These are phyloP conservation scores for Emmonsiellopsis sp. DNA, from an alignment of 2,329 filamentous ascomycete genomes.

Conservation along the genomic window DNA sequence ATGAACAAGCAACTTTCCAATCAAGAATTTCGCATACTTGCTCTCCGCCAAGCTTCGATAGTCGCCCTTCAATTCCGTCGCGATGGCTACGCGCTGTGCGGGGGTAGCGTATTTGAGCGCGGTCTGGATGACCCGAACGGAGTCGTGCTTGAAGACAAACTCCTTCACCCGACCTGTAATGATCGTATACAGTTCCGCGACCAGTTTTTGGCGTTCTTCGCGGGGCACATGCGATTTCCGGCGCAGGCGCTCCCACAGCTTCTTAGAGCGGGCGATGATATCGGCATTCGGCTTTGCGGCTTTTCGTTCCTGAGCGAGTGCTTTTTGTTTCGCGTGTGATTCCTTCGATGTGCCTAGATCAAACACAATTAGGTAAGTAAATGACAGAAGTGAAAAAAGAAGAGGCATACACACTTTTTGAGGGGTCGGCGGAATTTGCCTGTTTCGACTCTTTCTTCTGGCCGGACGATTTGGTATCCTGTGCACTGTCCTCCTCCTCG, in stretches of 20 bases:
- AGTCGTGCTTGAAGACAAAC: slow-evolving; percentile 97
- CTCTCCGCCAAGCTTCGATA: slow-evolving; percentile 84
- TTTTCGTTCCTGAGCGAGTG: slow-evolving; percentile 78
- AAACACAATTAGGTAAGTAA: slow-evolving; percentile 1
- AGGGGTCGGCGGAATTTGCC: slow-evolving; percentile 10
- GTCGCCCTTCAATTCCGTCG: slow-evolving; percentile 72
- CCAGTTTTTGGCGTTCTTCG: slow-evolving; percentile 77
- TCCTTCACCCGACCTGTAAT: slow-evolving; percentile 87
- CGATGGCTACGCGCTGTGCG: slow-evolving; percentile 78
- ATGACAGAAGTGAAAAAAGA: slow-evolving; percentile 13
- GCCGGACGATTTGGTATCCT: slow-evolving; percentile 15
- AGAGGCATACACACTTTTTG: slow-evolving; percentile 17
- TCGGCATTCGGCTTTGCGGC: slow-evolving; percentile 89
- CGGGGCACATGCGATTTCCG: slow-evolving; percentile 87
- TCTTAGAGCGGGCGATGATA: slow-evolving; percentile 79
- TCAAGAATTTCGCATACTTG: slow-evolving; percentile 93
- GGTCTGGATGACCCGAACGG: slow-evolving; percentile 91
- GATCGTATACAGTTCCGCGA: slow-evolving; percentile 83
- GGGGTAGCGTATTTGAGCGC: slow-evolving; percentile 90
- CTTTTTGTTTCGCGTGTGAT: slow-evolving; percentile 88
- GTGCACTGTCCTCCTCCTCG: slow-evolving; percentile 26
- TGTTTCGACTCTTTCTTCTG: slow-evolving; percentile 11
- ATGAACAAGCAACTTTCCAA: slow-evolving; percentile 91
- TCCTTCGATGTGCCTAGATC: slow-evolving; percentile 67
- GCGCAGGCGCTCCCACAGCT: slow-evolving; percentile 90